phyloP scores from a whole-genome alignment of 2,329 filamentous ascomycete species.

The Dactylonectria macrodidyma region DNA sequence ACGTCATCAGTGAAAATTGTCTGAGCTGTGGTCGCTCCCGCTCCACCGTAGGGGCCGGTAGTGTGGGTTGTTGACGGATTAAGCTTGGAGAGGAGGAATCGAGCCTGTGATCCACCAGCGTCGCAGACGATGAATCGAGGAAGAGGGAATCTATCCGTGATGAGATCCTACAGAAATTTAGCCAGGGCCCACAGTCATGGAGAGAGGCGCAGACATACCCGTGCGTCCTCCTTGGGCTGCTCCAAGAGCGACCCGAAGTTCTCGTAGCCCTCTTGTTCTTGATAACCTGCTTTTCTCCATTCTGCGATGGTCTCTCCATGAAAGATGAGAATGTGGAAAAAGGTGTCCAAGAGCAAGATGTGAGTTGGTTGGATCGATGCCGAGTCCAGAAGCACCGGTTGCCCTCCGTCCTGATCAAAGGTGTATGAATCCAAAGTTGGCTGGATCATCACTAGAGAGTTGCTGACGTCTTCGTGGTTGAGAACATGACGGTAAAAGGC shows the following conservation, averaged over 20 bases:
- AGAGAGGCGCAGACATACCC: constrained; percentile 69
- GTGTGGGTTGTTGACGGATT: constrained; percentile 99
- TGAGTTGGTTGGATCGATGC: constrained; percentile 96
- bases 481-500: constrained; percentile 98
- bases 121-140: constrained; percentile 99
- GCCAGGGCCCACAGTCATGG: background rate
- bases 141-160: constrained; percentile 97
- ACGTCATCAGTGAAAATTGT: constrained; percentile 99
- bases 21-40: constrained; percentile 87
- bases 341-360: constrained; percentile 94
- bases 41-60: constrained; percentile 90
- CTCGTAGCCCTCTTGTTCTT: constrained; percentile 98
- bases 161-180: constrained; percentile 79
- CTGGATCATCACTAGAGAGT: constrained; percentile 99
- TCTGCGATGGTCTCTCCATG: constrained; percentile 98
- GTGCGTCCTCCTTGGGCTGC: constrained; percentile 95
- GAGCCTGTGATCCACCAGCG: constrained; percentile 96
- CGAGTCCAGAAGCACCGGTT: constrained; percentile 95
- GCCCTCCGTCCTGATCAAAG: constrained; percentile 92
- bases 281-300: constrained; percentile 98
- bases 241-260: constrained; percentile 92
- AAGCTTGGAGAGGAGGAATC: constrained; percentile 96
- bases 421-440: constrained; percentile 98
- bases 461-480: constrained; percentile 96
- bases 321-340: constrained; percentile 99